Evolutionary conservation across 768 basidiomycete species (phyloP), one percentile per base, ranked within the genome.

Genomic region (Scleroderma citrinum): DNA sequence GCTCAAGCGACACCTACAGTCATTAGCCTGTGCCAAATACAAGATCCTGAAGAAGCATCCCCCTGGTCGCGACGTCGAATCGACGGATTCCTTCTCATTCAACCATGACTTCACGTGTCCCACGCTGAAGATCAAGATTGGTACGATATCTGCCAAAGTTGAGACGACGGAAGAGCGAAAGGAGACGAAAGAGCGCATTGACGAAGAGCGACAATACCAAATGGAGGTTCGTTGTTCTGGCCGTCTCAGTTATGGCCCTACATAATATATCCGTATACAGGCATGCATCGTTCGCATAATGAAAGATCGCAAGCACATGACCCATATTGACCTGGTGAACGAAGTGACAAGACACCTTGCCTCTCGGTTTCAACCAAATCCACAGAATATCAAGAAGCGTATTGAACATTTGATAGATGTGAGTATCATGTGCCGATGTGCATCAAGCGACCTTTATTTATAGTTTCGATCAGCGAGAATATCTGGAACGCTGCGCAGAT

Each of bases 221-320:
- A 87, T 83, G 39, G 95, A 98, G 73, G 95, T 92, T 52, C 46
- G 80, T 10, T 34, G 20, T 5, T 21, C 13, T 19, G 11, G 40
- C 24, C 26, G 12, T 20, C 35, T 34, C 38, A 16, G 41, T 32
- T 37, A 41, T 1, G 32, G 4, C 36, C 30, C 41, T 16, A 19
- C 51, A 32, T 58, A n/a, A n/a, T 48, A 56, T n/a, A 14, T 37
- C 30, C 19, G 44, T 39, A n/a, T 42, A 3, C 53, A 99, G 94
- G 96, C 96, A 1, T 97, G 92, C 61, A 87, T 98, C 54, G 96
- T 99, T 21, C 84, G 96, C 29, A 83, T 97, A 24, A 98, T 99
- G 95, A 98, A 98, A 70, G 85, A 92, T 62, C 74, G 93, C 48
- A 97, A 97, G 63, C 78, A 80, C 47, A 84, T 98, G 82, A 70